Base-by-base conservation (phyloP, 1,284 basidiomycete genomes). In the Cystobasidium pallidum region DNA sequence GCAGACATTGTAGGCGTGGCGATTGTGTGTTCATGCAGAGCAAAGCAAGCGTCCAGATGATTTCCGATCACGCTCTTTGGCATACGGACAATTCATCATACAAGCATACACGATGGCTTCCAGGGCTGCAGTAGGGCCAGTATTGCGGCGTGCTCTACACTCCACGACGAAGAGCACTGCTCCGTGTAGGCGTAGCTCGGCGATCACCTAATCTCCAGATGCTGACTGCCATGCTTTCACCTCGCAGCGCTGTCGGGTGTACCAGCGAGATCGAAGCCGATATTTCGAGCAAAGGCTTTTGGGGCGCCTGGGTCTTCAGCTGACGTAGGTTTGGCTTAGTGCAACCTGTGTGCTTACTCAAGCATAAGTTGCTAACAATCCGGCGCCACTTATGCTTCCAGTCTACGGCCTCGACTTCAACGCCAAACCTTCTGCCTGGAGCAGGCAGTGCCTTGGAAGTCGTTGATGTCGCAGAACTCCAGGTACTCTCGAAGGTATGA, bases 381-480 rank as follows among this genome's bases (percentile, higher is more conserved):
- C 24, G 2, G n/a, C 19, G 19, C 28, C 28, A 13, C 28, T n/a
- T 26, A 11, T 21, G 51, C 11, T 45, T 19, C 21, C 39, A 34
- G 34, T 19, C 30, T 13, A 36, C 58, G 43, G 55, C 66, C 10
- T 57, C 52, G 24, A 67, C 36, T 58, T 57, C 66, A 28, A 59
- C 36, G 47, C 45, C 66, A 17, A 67, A 34, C 26, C 26, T 67
- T 26, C 24, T 51, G 45, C 52, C 66, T 19, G 41, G 32, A 21
- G 51, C 52, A 41, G 28, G 55, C 52, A 36, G 54, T 21, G 32
- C 39, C 17, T 15, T 30, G 19, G 32, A 52, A 47, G 52, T 41
- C 30, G 39, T 67, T 2, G 66, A 67, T 67, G 66, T 67, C 8
- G 36, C 66, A 2, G 34, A 58, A 30, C 66, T 67, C 28, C 66